Conservation (phyloP, 176 grass and related monocot genomes). For the Phragmites australis region DNA sequence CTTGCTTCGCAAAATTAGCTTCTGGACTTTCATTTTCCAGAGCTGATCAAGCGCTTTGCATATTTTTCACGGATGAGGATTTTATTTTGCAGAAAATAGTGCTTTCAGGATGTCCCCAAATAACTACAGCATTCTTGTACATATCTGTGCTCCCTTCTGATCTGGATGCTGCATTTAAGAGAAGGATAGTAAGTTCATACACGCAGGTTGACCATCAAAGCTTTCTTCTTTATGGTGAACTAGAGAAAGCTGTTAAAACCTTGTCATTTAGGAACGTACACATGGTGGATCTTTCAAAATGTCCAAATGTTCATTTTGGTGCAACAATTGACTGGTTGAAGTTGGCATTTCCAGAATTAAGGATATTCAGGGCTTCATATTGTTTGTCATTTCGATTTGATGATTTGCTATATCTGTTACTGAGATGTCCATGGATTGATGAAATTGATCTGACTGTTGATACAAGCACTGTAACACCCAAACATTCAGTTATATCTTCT, state of each 20-base stretch:
- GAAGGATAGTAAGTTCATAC: slow-evolving; percentile 40
- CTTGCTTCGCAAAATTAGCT: neutral
- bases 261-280: slow-evolving; percentile 42
- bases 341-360: slow-evolving; percentile 54
- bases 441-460: slow-evolving; percentile 68
- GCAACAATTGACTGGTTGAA: slow-evolving; percentile 50
- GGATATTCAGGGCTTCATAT: slow-evolving; percentile 54
- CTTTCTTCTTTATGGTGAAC: slow-evolving; percentile 24
- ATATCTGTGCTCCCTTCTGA: slow-evolving; percentile 48
- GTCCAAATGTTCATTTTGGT: slow-evolving; percentile 57
- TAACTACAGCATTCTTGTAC: slow-evolving; percentile 53
- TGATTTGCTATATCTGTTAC: slow-evolving; percentile 58
- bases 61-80: neutral
- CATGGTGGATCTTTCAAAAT: slow-evolving; percentile 61
- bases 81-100: slow-evolving; percentile 63
- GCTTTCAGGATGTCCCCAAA: slow-evolving; percentile 61
- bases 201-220: slow-evolving; percentile 19
- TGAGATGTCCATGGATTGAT: slow-evolving; percentile 42
- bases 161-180: slow-evolving; percentile 49
- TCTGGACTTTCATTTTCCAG: neutral
- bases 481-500: slow-evolving; percentile 48
- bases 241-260: slow-evolving; percentile 37
- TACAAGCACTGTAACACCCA: slow-evolving; percentile 38
- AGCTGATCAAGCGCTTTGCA: neutral
- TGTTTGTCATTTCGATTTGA: slow-evolving; percentile 50